Percentiles rank a stretch among this genome's conserved stretches.
These are phyloP conservation scores for Ophiostoma ips DNA, from an alignment of 2,329 filamentous ascomycete species.

Conservation along the genomic window DNA sequence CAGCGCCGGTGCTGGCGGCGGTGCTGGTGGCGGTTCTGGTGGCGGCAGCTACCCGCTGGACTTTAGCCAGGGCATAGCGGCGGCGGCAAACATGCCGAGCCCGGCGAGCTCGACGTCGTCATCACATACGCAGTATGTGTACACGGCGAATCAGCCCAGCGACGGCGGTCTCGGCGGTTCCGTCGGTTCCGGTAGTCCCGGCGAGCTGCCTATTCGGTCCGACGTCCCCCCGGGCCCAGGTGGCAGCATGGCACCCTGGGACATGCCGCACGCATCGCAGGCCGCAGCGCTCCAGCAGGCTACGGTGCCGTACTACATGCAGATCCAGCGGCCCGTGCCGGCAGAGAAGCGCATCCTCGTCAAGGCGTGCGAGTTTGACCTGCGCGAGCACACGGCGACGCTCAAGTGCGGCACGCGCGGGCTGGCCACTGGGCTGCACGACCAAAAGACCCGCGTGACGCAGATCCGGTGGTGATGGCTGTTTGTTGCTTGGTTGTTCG, in stretches of 20 bases:
- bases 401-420: constrained; percentile 41
- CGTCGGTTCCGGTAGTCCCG: background rate
- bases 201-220: background rate
- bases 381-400: constrained; percentile 34
- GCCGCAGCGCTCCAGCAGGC: constrained; percentile 7
- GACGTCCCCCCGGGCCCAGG: constrained; percentile 26
- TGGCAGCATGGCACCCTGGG: constrained; percentile 32
- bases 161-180: background rate
- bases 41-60: background rate
- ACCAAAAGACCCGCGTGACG: constrained; percentile 33
- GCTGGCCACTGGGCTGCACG: constrained; percentile 30
- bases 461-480: constrained; percentile 39
- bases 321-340: constrained; percentile 24
- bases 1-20: background rate
- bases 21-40: background rate
- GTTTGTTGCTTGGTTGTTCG: no score
- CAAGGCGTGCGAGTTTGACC: constrained; percentile 40
- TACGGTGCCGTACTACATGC: constrained; percentile 9
- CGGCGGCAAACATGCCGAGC: background rate
- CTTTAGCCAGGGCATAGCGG: background rate
- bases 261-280: constrained; percentile 16
- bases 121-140: background rate
- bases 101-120: background rate
- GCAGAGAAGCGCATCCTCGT: constrained; percentile 43
- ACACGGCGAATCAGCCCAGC: background rate